Evolutionary conservation across 2,329 filamentous ascomycete genomes (phyloP).

Genomic region (Pseudocercospora musae): DNA sequence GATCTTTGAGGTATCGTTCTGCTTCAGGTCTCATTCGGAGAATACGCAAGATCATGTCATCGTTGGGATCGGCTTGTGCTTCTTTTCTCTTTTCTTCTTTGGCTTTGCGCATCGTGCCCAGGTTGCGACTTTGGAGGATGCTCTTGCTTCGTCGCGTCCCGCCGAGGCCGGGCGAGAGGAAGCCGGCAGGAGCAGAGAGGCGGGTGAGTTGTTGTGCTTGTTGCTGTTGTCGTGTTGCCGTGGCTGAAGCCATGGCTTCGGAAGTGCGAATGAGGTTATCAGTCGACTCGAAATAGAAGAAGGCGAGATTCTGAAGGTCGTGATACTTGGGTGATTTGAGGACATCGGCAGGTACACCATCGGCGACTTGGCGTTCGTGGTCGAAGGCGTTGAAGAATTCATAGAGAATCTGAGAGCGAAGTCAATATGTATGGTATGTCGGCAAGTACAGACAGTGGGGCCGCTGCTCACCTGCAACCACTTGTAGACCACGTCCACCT

Average conservation of each 20-base stretch:
- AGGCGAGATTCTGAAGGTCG: slow-evolving; percentile 92
- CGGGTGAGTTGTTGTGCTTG: slow-evolving; percentile 54
- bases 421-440: neutral
- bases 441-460: neutral
- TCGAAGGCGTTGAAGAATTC: slow-evolving; percentile 94
- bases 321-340: slow-evolving; percentile 98
- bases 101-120: slow-evolving; percentile 92
- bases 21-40: slow-evolving; percentile 93
- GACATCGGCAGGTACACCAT: slow-evolving; percentile 85
- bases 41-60: slow-evolving; percentile 97
- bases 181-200: slow-evolving; percentile 61
- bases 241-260: slow-evolving; percentile 90
- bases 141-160: slow-evolving; percentile 46
- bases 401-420: slow-evolving; percentile 60
- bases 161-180: slow-evolving; percentile 56
- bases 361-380: slow-evolving; percentile 74
- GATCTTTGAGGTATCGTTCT: slow-evolving; percentile 78
- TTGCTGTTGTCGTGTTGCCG: slow-evolving; percentile 69
- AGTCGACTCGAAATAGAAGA: slow-evolving; percentile 95
- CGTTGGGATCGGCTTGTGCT: slow-evolving; percentile 91
- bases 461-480: slow-evolving; percentile 66
- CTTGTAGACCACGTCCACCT: slow-evolving; percentile 90
- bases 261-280: slow-evolving; percentile 92
- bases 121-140: slow-evolving; percentile 90
- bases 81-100: slow-evolving; percentile 96